Evolutionary conservation across 371 early-diverging fungal genomes (phyloP).

Genomic region (Amoeboaphelidium protococcarum): DNA sequence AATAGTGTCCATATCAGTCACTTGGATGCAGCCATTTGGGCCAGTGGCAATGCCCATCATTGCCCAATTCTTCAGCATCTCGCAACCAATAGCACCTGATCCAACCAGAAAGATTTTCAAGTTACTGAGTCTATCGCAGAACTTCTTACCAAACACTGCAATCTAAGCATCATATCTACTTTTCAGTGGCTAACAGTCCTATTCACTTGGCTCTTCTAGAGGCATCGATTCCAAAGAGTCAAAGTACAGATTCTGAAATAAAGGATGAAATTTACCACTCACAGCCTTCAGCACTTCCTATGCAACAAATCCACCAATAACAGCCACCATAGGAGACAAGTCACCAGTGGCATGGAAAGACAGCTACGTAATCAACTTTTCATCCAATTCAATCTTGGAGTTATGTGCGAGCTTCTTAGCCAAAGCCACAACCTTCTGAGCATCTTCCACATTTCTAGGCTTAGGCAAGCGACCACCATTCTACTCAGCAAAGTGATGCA

Average conservation of each 20-base stretch:
- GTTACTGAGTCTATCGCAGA: conserved; percentile 66
- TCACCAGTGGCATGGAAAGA: conserved; percentile 67
- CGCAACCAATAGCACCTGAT: conserved; percentile 99
- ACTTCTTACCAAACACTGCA: conserved; percentile 78
- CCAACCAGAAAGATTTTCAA: conserved; percentile 91
- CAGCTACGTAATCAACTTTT: conserved; percentile 58
- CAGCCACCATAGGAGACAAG: conserved; percentile 88
- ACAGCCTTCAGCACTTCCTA: conserved; percentile 95
- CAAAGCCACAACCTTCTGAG: conserved; percentile 18
- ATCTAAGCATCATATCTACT: conserved; percentile 84
- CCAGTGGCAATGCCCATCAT: conserved; percentile 94
- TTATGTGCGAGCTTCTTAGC: conserved; percentile 20
- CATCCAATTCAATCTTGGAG: conserved; percentile 40
- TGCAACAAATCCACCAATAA: conserved; percentile 94
- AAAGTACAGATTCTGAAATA: conserved; percentile 90
- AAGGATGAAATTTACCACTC: conserved; percentile 90
- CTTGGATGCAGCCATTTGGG: conserved; percentile 45
- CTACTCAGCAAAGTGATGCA: conserved; percentile 35
- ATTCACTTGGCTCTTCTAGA: conserved; percentile 30
- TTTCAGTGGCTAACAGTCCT: conserved; percentile 37
- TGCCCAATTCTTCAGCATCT: conserved; percentile 99
- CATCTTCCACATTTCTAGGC: conserved; percentile 35
- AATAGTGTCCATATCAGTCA: conserved; percentile 99
- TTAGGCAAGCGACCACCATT: conserved; percentile 29
- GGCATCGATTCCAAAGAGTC: conserved; percentile 91